Evolutionary conservation across 208 protist species (phyloP).

Genomic region (Wallacemonas sp.): DNA sequence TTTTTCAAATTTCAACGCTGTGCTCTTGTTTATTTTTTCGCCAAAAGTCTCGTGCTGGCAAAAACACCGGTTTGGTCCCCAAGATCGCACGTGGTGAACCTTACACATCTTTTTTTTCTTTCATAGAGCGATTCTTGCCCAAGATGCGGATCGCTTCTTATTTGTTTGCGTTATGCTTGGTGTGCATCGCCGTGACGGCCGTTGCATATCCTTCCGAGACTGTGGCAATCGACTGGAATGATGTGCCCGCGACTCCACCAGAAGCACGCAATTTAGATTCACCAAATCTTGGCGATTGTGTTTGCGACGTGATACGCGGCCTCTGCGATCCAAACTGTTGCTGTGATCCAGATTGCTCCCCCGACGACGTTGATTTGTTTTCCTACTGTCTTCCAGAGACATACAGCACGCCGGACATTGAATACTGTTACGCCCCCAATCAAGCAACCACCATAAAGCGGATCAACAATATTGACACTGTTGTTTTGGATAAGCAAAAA

Average conservation of each 20-base stretch:
- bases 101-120: neutral
- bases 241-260: constrained; percentile 28
- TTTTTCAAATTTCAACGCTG: neutral
- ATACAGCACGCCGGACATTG: constrained; percentile 43
- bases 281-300: constrained; percentile 72
- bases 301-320: constrained; percentile 68
- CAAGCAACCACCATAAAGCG: constrained; percentile 30
- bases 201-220: constrained; percentile 32
- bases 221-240: constrained; percentile 42
- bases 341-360: constrained; percentile 67
- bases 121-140: neutral
- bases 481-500: constrained; percentile 34
- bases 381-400: constrained; percentile 55
- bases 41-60: no score
- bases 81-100: neutral
- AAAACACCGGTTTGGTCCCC: neutral
- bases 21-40: neutral
- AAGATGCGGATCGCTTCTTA: neutral
- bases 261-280: constrained; percentile 59
- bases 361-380: constrained; percentile 33
- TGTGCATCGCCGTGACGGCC: neutral
- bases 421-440: constrained; percentile 55
- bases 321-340: constrained; percentile 80
- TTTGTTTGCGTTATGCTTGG: constrained; percentile 7
- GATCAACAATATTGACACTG: constrained; percentile 42